Base-by-base conservation (phyloP, 2,329 filamentous ascomycete species). In the Aspergillus tubingensis region DNA sequence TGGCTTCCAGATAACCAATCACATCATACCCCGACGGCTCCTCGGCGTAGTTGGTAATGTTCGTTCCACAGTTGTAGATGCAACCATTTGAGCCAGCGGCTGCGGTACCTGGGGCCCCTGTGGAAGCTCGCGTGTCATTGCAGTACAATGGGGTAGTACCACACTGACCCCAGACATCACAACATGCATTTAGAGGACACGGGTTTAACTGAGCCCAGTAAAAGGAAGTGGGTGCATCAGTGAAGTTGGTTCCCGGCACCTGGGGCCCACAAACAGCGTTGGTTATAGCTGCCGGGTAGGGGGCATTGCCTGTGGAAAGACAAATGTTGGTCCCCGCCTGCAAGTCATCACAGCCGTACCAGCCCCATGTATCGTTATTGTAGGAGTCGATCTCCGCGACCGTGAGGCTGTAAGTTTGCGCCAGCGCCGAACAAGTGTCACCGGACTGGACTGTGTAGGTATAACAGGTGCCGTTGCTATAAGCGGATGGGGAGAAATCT, bases 331-430 rank as follows among this genome's bases (percentile, higher is more conserved):
- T 27, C 27, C 70, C 72, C 8, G 63, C 49, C 13, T 64, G 64
- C 13, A 82, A 62, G 13, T 68, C 54, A 2, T 67, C 58, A 62
- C 80, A 82, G 19, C 77, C 78, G 15, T 52, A 67, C 77, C 77
- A 81, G 13, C 75, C 79, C 80, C 80, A 82, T 6, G 80, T 82
- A 2, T 74, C 68, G n/a, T 70, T 74, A 63, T 82, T 81, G 39
- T 71, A 73, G 1, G 7, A 19, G 3, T 52, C 30, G 4, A 52
- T 52, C 30, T 52, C 27, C 19, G 17, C 49, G 8, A 3, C 32
- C 6, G 49, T 52, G 3, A 52, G 17, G 19, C 27, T 52, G 11
- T 52, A 52, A 19, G 30, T 52, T 5, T 15, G 27, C 1, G 58
- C 64, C 11, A 66, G 67, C 54, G 11, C 72, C 52, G 47, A 73